Evolutionary conservation across 805 yeast genomes (phyloP).

Genomic region (Lipomyces sp.): DNA sequence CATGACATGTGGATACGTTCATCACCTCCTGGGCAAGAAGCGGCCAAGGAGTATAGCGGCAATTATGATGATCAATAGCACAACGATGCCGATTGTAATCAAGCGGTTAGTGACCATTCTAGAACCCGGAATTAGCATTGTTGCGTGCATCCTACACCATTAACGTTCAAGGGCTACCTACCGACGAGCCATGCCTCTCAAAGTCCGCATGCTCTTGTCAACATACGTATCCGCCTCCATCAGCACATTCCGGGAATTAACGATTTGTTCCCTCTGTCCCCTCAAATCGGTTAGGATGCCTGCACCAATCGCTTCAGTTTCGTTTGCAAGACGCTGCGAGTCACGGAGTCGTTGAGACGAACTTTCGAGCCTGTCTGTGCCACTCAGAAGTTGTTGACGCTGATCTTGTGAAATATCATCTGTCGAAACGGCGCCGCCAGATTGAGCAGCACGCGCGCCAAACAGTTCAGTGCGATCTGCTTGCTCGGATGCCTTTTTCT

Average conservation of each 20-base stretch:
- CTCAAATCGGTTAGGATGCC: slow-evolving; percentile 85
- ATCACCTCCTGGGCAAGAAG: slow-evolving; percentile 29
- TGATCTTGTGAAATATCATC: slow-evolving; percentile 61
- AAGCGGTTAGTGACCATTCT: slow-evolving; percentile 34
- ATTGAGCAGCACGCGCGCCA: slow-evolving; percentile 55
- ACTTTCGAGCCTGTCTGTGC: slow-evolving; percentile 79
- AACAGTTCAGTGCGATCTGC: slow-evolving; percentile 75
- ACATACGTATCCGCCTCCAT: slow-evolving; percentile 91
- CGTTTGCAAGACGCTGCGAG: slow-evolving; percentile 86
- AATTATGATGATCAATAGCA: slow-evolving; percentile 30
- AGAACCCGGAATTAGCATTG: slow-evolving; percentile 1
- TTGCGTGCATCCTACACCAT: neutral
- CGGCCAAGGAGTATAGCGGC: slow-evolving; percentile 34
- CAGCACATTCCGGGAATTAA: slow-evolving; percentile 74
- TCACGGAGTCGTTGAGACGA: slow-evolving; percentile 83
- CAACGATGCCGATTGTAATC: slow-evolving; percentile 35
- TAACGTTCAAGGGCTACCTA: slow-evolving; percentile 16
- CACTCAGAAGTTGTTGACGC: slow-evolving; percentile 76
- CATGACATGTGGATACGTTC: slow-evolving; percentile 6
- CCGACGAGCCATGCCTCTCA: slow-evolving; percentile 84
- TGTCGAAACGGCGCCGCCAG: slow-evolving; percentile 37
- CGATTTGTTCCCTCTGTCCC: slow-evolving; percentile 90
- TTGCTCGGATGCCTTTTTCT: slow-evolving; percentile 62
- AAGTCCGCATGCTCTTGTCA: slow-evolving; percentile 83
- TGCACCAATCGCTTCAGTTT: slow-evolving; percentile 90